These are phyloP conservation scores for Gremmenia infestans DNA, from an alignment of 2,329 filamentous ascomycete species.

Conservation along the genomic window DNA sequence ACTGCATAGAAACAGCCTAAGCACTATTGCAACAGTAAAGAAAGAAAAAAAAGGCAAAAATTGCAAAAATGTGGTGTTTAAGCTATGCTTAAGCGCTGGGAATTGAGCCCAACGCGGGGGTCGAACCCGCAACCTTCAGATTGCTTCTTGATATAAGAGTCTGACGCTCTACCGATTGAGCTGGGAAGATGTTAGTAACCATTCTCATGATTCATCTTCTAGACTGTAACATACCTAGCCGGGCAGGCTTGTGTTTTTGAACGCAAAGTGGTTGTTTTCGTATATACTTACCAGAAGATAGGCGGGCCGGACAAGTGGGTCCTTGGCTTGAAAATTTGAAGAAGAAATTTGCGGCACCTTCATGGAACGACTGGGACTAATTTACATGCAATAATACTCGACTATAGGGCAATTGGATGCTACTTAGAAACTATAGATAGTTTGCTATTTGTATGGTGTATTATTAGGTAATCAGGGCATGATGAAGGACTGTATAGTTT, in stretches of 20 bases:
- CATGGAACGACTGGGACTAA: no score
- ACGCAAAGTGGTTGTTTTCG: background rate
- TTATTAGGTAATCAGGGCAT: no score
- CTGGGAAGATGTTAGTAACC: slow-evolving; percentile 1
- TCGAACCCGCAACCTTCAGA: slow-evolving; percentile 43
- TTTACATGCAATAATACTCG: no score
- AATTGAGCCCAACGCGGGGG: slow-evolving; percentile 32
- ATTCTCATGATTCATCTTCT: background rate
- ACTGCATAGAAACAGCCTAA: no score
- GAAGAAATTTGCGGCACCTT: no score
- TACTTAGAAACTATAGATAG: no score
- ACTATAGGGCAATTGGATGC: no score
- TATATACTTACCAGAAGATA: no score
- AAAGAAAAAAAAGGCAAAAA: background rate
- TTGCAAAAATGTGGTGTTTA: background rate
- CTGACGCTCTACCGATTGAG: slow-evolving; percentile 7
- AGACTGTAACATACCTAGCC: slow-evolving; percentile 1
- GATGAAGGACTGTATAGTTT: no score
- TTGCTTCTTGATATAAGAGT: slow-evolving; percentile 12
- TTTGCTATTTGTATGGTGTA: no score
- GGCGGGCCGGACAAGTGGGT: no score
- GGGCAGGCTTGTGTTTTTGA: background rate
- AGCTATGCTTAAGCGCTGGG: slow-evolving; percentile 3
- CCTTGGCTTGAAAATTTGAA: no score
- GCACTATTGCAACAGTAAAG: background rate